phyloP scores from a whole-genome alignment of 768 basidiomycete species.

The Cystofilobasidium macerans region DNA sequence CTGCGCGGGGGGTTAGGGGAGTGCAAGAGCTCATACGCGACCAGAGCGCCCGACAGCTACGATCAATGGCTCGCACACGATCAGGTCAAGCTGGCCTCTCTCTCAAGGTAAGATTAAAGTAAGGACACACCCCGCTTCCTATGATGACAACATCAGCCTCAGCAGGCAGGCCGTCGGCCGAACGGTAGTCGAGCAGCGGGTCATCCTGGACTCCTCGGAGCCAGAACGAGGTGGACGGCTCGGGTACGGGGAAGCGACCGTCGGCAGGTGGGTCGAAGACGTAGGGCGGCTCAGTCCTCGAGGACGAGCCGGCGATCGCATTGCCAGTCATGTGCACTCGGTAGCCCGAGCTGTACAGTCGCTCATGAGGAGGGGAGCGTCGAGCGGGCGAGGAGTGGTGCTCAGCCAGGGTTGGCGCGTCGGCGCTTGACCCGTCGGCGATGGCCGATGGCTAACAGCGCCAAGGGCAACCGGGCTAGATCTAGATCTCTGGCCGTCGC shows the following conservation, averaged over 20 bases:
- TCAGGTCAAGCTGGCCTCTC: background rate
- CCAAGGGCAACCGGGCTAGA: no score
- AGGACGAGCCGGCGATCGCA: no score
- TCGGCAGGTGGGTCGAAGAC: background rate
- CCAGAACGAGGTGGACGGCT: background rate
- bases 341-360: no score
- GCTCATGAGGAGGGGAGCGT: no score
- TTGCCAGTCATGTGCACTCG: no score
- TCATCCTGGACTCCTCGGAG: background rate
- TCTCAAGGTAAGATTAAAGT: background rate
- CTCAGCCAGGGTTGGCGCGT: no score
- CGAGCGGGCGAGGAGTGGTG: no score
- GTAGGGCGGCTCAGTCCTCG: background rate
- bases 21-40: constrained; percentile 8
- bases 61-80: no score
- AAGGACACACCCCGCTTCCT: background rate
- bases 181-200: constrained; percentile 7
- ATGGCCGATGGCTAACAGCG: no score
- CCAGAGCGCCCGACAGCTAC: background rate
- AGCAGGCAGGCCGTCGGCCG: background rate
- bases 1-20: background rate
- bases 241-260: background rate
- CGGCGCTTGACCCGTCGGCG: no score
- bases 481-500: no score
- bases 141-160: constrained; percentile 6